Base-by-base conservation (phyloP, 2,329 filamentous ascomycete species). In the Lomentospora prolificans region DNA sequence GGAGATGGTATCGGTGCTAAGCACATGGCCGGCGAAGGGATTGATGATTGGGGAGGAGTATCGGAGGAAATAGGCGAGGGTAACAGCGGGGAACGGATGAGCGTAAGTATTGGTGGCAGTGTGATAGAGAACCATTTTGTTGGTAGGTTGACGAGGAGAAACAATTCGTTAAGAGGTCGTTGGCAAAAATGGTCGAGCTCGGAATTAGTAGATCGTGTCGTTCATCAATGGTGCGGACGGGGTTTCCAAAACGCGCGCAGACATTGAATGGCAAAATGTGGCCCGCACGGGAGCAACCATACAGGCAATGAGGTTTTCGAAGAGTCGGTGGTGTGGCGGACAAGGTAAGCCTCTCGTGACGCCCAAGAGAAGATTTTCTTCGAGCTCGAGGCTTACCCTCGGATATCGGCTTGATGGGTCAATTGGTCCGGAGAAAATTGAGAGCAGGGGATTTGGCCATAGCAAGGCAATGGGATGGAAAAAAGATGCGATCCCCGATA, bases 11-110 rank as follows among this genome's bases (percentile, higher is more conserved):
- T 94, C 89, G 69, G 87, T 90, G 66, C 86, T 89, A 63, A 90
- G 75, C 55, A 94, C 89, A 73, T 94, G 89, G 60, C 81, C 84
- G 61, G 85, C 85, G 73, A 92, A 91, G 5, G 89, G 89, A 66
- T 92, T 94, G 61, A 81, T 73, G 61, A 81, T 75, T 28, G 79
- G 78, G 4, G 79, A 82, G 58, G 87, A 90, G 72, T 94, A 94
- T 61, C 89, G 87, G 52, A 94, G 85, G 72, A 92, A 94, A 78
- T 90, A 94, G 72, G 89, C 89, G 69, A 94, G 85, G 51, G 88
- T 90, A 59, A 94, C 89, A 68, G 88, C 88, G 59, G 87, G 84
- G 74, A 92, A 92, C 51, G 87, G 85, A 71, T 92, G 89, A 61
- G 84, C 79, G 77, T 91, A 90, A 64, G 79, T 81, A 69, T 88